Conservation (phyloP, 2,329 filamentous ascomycete genomes). For the Tetracladium maxilliforme region DNA sequence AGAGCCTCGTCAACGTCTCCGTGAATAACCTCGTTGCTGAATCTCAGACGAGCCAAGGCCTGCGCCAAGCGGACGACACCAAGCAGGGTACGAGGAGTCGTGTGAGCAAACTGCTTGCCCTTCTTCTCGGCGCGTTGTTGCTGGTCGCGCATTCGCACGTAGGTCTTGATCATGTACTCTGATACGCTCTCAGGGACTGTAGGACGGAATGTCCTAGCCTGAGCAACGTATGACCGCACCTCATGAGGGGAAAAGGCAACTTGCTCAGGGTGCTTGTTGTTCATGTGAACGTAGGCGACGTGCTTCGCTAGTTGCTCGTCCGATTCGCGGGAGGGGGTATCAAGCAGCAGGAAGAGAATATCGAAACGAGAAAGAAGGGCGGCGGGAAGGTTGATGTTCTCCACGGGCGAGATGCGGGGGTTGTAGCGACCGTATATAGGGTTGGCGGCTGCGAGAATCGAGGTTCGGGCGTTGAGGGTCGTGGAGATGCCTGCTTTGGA, state of each 20-base stretch:
- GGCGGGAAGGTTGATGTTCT: constrained; percentile 98
- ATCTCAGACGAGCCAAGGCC: constrained; percentile 81
- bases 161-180: constrained; percentile 94
- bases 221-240: constrained; percentile 89
- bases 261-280: constrained; percentile 82
- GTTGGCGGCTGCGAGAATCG: constrained; percentile 91
- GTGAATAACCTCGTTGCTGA: constrained; percentile 68
- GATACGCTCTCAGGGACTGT: constrained; percentile 72
- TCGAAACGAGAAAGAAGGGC: constrained; percentile 95
- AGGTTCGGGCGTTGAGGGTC: constrained; percentile 88
- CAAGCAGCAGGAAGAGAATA: constrained; percentile 88
- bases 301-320: constrained; percentile 92
- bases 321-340: constrained; percentile 77
- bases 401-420: constrained; percentile 87
- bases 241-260: constrained; percentile 86
- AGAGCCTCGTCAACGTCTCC: constrained; percentile 95
- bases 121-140: constrained; percentile 83
- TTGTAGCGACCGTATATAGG: constrained; percentile 97
- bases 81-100: constrained; percentile 82
- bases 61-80: constrained; percentile 88
- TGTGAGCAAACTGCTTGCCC: constrained; percentile 88
- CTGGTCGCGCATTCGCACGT: constrained; percentile 84
- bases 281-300: constrained; percentile 94
- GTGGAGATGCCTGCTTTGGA: constrained; percentile 92
- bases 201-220: constrained; percentile 79